A percentile compares a stretch with the other conserved stretches of the same genome.
Conservation (phyloP, 2,329 filamentous ascomycete species). For the Pseudocercospora eumusae region DNA sequence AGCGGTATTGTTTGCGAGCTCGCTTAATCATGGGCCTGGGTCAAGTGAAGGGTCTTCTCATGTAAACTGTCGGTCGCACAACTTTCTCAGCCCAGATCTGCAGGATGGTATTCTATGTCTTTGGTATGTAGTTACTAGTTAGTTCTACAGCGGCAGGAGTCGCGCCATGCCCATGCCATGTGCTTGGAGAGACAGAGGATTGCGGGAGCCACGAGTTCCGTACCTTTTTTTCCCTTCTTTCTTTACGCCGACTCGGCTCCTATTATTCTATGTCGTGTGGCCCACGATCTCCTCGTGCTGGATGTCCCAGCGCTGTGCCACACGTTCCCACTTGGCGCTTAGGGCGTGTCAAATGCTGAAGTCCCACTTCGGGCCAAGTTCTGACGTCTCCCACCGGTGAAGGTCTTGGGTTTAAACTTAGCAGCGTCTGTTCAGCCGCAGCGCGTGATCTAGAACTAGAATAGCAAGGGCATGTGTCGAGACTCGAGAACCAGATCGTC, state of each 20-base stretch:
- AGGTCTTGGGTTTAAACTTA: not conserved
- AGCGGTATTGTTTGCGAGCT: slow-evolving; percentile 16
- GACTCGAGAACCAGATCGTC: not conserved
- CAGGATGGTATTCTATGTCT: slow-evolving; percentile 20
- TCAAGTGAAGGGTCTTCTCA: not conserved
- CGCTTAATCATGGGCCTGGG: slow-evolving; percentile 9
- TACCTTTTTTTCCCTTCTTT: not conserved
- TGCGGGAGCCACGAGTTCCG: slow-evolving; percentile 18
- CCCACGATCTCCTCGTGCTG: slow-evolving; percentile 10
- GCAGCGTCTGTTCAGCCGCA: not conserved
- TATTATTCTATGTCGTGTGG: slow-evolving; percentile 1
- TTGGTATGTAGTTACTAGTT: too few relatives aligned
- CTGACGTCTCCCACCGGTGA: not conserved
- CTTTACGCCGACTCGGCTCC: slow-evolving; percentile 15
- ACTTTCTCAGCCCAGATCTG: slow-evolving; percentile 15
- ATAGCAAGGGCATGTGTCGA: not conserved
- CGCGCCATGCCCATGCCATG: slow-evolving; percentile 15
- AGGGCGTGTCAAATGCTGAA: slow-evolving; percentile 3
- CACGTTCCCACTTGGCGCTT: slow-evolving; percentile 6
- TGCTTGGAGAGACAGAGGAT: slow-evolving; percentile 14
- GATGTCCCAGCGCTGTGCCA: slow-evolving; percentile 10
- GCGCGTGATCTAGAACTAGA: not conserved
- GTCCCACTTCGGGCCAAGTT: slow-evolving; percentile 5
- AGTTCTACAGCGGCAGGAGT: slow-evolving; percentile 22
- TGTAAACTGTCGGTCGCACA: not conserved